Evolutionary conservation across 768 basidiomycete genomes (phyloP).

Genomic region (Mycena epipterygia): DNA sequence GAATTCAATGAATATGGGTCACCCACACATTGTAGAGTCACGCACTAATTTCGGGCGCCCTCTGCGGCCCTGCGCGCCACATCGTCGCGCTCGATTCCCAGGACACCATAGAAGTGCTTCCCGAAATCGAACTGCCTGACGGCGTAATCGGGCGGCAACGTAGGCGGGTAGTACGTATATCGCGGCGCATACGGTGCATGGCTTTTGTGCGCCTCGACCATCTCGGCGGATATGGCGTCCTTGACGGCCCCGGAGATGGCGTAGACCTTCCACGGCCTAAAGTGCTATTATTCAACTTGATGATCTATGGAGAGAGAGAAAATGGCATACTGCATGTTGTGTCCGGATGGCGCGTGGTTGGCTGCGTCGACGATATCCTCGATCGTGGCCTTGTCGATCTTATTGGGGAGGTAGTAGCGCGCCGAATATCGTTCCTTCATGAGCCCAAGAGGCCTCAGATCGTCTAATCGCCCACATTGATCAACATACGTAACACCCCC

Average conservation of each 20-base stretch:
- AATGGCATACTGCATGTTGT: constrained; percentile 34
- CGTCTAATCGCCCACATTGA: no score
- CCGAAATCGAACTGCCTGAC: constrained; percentile 22
- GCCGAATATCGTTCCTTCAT: constrained; percentile 31
- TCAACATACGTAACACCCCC: no score
- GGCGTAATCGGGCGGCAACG: constrained; percentile 8
- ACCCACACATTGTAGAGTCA: neutral
- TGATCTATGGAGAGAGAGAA: neutral
- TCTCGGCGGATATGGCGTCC: constrained; percentile 22
- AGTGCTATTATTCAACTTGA: neutral
- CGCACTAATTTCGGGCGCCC: constrained; percentile 19
- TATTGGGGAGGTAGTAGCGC: constrained; percentile 27
- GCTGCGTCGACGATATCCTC: constrained; percentile 34
- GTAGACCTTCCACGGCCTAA: constrained; percentile 39
- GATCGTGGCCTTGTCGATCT: constrained; percentile 23
- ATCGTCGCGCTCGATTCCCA: constrained; percentile 15
- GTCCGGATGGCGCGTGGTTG: constrained; percentile 28
- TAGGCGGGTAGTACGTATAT: constrained; percentile 18
- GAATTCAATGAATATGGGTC: neutral
- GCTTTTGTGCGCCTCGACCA: constrained; percentile 26
- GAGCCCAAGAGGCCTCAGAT: no score
- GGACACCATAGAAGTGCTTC: constrained; percentile 3
- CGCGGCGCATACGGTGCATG: constrained; percentile 3
- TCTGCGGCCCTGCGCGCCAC: neutral
- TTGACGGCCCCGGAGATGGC: constrained; percentile 21